Evolutionary conservation across 495 filamentous ascomycete genomes (phyloP), one percentile per base, ranked within the genome.

Genomic region (Sphaerosporella brunnea): DNA sequence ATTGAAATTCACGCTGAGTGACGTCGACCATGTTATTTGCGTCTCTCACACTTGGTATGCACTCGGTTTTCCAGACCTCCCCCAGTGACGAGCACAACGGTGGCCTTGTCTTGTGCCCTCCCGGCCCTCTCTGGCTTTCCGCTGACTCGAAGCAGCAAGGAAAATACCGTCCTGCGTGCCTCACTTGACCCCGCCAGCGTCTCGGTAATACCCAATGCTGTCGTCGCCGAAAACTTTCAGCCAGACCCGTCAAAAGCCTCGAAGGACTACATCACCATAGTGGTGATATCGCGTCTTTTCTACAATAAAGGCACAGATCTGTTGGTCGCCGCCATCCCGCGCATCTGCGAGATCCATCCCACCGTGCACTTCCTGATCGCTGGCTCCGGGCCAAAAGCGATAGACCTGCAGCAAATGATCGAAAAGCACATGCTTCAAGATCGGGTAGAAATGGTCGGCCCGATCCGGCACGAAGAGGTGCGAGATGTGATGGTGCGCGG

Each of bases 231-330:
- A 52, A 93, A 94, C 64, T 97, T 96, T 61, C 73, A 76, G 23
- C 90, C 90, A 43, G 46, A 58, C 59, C 57, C 56, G 60, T 47
- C 38, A 56, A 40, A 53, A 61, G 51, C 46, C 53, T 45, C 45
- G 50, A 60, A 48, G 58, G 60, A 45, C 43, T 59, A 50, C 44
- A 90, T 97, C 52, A 96, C 87, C 2, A 96, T 96, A 48, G 85
- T 96, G 0, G 88, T 96, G 3, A 87, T 97, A 24, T 95, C 87
- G 3, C 84, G 90, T 18, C 80, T 97, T 10, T 97, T 95, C 63
- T 95, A 96, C 67, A 97, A 97, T 65, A 97, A 97, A 62, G 90
- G 90, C 37, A 96, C 85, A 4, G 92, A 95, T 63, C 74, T 97
- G 0, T 71, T 97, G 0, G 92, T 93, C 23, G 88, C 90, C 19